These are phyloP conservation scores for Nemania sp. DNA, from an alignment of 2,329 filamentous ascomycete genomes.

Conservation along the genomic window DNA sequence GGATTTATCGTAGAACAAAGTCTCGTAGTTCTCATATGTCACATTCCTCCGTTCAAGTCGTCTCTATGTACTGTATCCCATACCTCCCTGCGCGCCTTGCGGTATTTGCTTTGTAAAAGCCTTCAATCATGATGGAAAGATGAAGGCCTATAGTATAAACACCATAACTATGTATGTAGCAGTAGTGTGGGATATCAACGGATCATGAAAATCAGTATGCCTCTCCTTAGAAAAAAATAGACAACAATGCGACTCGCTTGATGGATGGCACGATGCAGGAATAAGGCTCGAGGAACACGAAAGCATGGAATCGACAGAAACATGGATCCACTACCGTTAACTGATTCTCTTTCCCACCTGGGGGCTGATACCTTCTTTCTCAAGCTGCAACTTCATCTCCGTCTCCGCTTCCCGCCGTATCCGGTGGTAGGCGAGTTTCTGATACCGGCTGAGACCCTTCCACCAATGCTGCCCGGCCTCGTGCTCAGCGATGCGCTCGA, in stretches of 20 bases:
- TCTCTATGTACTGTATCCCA: too few species aligned
- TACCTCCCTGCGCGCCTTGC: not conserved
- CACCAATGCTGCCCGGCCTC: conserved; percentile 94
- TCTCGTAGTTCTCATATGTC: conserved; percentile 6
- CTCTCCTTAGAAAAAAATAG: not conserved
- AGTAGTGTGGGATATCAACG: conserved; percentile 25
- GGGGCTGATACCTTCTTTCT: conserved; percentile 48
- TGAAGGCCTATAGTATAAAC: conserved; percentile 11
- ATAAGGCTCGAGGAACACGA: conserved; percentile 1
- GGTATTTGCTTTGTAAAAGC: not conserved
- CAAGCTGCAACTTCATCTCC: conserved; percentile 52
- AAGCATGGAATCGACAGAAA: not conserved
- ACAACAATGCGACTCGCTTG: conserved; percentile 4
- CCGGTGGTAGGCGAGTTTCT: conserved; percentile 81
- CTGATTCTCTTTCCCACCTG: conserved; percentile 54
- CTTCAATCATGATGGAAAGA: not conserved
- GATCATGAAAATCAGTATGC: conserved; percentile 1
- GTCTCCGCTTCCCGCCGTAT: conserved; percentile 68
- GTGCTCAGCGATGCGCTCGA: conserved; percentile 82
- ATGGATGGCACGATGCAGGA: conserved; percentile 4
- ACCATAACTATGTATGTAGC: conserved; percentile 18
- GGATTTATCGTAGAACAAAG: not conserved
- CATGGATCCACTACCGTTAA: conserved; percentile 39
- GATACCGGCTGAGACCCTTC: conserved; percentile 81
- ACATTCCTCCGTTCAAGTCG: conserved; percentile 2